Evolutionary conservation across 805 yeast species (phyloP), one percentile per base, ranked within the genome.

Genomic region (Deakozyma indianensis): DNA sequence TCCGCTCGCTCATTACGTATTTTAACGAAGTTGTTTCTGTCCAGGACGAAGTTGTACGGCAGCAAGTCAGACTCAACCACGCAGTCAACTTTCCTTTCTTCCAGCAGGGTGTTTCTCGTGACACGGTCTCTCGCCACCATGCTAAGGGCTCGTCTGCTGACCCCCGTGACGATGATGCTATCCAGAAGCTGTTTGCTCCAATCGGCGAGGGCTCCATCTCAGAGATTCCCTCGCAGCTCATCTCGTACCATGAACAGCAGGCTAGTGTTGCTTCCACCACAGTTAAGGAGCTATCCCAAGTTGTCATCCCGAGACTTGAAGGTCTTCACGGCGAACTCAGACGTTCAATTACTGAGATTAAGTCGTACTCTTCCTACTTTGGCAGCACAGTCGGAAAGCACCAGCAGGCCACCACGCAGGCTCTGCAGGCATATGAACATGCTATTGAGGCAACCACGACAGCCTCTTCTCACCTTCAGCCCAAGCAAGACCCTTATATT

Each of bases 1-100:
- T 87, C 47, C 77, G 78, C 50, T 80, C 90, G 28, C 64, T 90
- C 46, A 71, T 84, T 20, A 75, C 72, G 42, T 90, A 90, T 57
- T 68, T 90, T 50, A 75, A 74, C 50, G 95, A 87, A 56, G 80
- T 77, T 28, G 86, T 84, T 9, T 73, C 83, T 14, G 88, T 84
- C 47, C 92, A 87, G 59, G 96, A 88, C 61, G 95, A 88, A 58
- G 74, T 85, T 16, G 78, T 83, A 28, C 75, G 95, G 48, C 94
- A 85, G 56, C 92, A 85, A 53, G 64, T 80, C 43, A 68, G 95
- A 43, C 70, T 87, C 41, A 83, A 85, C 49, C 88, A 85, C 59
- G 86, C 94, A 7, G 80, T 83, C 18, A 66, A 68, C 42, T 68
- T 75, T 54, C 74, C 75, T 18, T 67, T 75, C 57, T 60, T 74